Evolutionary conservation across 2,329 filamentous ascomycete species (phyloP), one percentile per base, ranked within the genome.

Genomic region (Paramyrothecium roridum): DNA sequence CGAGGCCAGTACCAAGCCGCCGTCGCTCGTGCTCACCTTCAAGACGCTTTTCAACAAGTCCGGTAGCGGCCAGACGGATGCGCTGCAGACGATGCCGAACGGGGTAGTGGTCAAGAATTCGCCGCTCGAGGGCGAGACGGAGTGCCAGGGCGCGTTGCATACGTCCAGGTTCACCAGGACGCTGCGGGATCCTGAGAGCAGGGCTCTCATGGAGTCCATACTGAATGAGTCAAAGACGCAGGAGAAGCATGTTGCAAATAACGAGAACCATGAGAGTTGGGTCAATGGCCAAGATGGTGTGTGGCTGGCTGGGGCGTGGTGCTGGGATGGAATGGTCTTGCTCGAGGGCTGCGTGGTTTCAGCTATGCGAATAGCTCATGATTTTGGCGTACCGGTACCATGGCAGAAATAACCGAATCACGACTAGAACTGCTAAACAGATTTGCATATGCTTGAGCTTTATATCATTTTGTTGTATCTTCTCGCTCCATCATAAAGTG

Each of bases 241-340:
- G 20, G 50, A 54, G 2, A 61, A 59, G 30, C 59, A 57, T 21
- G 33, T 8, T 11, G 52, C 57, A 0, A 52, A 56, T 6, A 52
- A 49, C 6, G 23, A 16, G 3, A 4, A 17, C 16, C 21, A 23
- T 8, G 23, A 43, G 3, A 16, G n/a, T 17, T 85, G 82, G 81
- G 72, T 66, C 8, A 85, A 82, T 55, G 82, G 82, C 0, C 70
- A 82, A 51, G 73, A 76, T 8, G 74, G 77, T 45, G 77, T 86
- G 0, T 86, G 78, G 75, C 62, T 86, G 13, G 73, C 76, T 1
- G 83, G 83, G 7, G 80, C 81, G 0, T 86, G 83, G 84, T 86
- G 82, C 60, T 86, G 83, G 83, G 83, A 86, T 64, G 83, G 83
- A 3, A 82, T 86, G 82, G 82, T 86, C 1, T 60, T 86, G 17